Evolutionary conservation across 352 stramenopile genomes (phyloP), one percentile per base, ranked within the genome.

Genomic region (Phytophthora pinifolia): DNA sequence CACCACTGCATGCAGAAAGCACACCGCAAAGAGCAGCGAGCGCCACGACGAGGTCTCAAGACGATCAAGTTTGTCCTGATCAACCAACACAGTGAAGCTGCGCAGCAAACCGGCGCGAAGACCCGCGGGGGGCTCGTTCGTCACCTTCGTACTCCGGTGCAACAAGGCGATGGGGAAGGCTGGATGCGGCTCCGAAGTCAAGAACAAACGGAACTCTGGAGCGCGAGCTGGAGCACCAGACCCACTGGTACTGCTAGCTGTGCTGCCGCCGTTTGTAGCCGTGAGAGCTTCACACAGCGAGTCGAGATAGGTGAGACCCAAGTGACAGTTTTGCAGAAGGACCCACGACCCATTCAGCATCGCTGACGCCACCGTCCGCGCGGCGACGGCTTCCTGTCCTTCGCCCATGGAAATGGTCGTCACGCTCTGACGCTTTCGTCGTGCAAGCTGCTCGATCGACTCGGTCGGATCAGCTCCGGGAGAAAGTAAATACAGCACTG

Each of bases 301-400:
- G 22, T 88, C 77, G 64, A 93, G 83, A 54, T 86, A 90, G 6
- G 65, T 73, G 0, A 93, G 52, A 0, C 77, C 81, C 1, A 93
- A 45, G 46, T 93, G 79, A 45, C 83, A 93, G 53, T 93, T 92
- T 50, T 93, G 83, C 0, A 93, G 72, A 5, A 92, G 59, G 25
- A 93, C 75, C 83, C 83, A 93, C 27, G 83, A 79, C 6, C 83
- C 83, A 33, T 91, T 89, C 17, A 88, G 52, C 70, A 83, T 85
- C 1, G 76, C 83, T 3, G 62, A 62, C 0, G 54, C 62, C 29
- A 93, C 80, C 0, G 81, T 76, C 27, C 77, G 74, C 5, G 70
- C 54, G 2, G 81, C 83, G 3, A 90, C 72, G 14, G 61, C 52
- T 25, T 90, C 80, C 46, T 93, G 83, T 0, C 83, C 81, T 56